These are phyloP conservation scores for Diplosphaera chodatii DNA, from an alignment of 139 green algal species.

Conservation along the genomic window DNA sequence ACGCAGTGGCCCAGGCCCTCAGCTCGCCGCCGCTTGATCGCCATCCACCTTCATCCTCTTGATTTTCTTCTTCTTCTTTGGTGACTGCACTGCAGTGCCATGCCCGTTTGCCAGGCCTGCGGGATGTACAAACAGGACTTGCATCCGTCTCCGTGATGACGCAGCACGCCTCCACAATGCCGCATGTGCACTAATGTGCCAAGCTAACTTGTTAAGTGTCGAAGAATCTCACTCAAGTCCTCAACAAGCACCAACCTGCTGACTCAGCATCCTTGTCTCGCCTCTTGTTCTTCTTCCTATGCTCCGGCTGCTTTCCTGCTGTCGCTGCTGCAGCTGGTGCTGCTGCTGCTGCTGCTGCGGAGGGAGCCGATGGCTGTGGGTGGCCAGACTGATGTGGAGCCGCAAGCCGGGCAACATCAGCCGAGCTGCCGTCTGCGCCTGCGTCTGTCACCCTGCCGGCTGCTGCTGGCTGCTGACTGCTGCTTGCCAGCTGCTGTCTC, in stretches of 20 bases:
- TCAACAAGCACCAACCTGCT: neutral
- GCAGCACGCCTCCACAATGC: neutral
- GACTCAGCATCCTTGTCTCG: neutral
- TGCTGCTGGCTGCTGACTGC: too few relatives aligned
- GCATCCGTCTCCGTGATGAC: neutral
- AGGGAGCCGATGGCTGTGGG: too few relatives aligned
- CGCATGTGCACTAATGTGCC: neutral
- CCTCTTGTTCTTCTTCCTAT: slow-evolving; percentile 6
- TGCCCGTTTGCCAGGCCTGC: neutral
- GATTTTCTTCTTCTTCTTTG: slow-evolving; percentile 22
- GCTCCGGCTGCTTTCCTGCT: slow-evolving; percentile 1
- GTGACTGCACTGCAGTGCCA: neutral
- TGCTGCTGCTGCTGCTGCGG: neutral
- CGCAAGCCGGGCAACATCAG: too few relatives aligned
- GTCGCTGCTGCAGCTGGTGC: neutral
- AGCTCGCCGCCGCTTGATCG: neutral
- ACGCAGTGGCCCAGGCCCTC: neutral
- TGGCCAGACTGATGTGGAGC: neutral
- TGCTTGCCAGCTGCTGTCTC: too few relatives aligned
- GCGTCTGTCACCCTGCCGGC: too few relatives aligned
- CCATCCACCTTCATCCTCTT: slow-evolving; percentile 4
- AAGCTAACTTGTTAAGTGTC: neutral
- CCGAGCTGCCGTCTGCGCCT: too few relatives aligned
- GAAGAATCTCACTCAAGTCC: neutral
- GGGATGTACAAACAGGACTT: too few relatives aligned